phyloP scores from a whole-genome alignment of 2,329 filamentous ascomycete genomes.

The Alternaria novae-zelandiae region DNA sequence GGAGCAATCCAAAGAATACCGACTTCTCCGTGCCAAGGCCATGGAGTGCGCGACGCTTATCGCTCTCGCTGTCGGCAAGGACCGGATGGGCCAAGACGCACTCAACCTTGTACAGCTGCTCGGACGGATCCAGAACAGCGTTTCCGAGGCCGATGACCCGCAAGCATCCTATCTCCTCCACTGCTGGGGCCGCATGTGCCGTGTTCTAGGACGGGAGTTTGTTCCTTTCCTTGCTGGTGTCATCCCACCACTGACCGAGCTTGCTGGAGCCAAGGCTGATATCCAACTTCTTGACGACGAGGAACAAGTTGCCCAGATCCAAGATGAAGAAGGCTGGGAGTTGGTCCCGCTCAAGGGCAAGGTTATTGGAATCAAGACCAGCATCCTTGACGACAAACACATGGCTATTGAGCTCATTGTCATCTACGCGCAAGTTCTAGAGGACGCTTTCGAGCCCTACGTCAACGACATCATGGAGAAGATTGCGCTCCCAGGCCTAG shows the following conservation, averaged over 20 bases:
- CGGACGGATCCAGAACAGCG: slow-evolving; percentile 78
- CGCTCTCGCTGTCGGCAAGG: slow-evolving; percentile 90
- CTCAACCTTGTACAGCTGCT: slow-evolving; percentile 86
- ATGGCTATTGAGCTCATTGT: slow-evolving; percentile 99
- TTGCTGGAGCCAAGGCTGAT: slow-evolving; percentile 94
- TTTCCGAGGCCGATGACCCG: slow-evolving; percentile 90
- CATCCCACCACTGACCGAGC: slow-evolving; percentile 89
- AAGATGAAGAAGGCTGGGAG: slow-evolving; percentile 97
- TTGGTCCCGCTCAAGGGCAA: slow-evolving; percentile 96
- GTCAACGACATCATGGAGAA: slow-evolving; percentile 94
- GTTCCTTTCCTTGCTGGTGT: slow-evolving; percentile 90
- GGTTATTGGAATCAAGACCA: slow-evolving; percentile 97
- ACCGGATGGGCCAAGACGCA: slow-evolving; percentile 87
- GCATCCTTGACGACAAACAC: slow-evolving; percentile 96
- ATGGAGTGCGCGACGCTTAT: slow-evolving; percentile 99
- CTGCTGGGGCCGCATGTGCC: slow-evolving; percentile 99
- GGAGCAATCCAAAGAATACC: slow-evolving; percentile 92
- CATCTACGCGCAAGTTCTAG: slow-evolving; percentile 95
- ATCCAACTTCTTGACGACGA: slow-evolving; percentile 96
- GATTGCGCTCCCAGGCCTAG: slow-evolving; percentile 89
- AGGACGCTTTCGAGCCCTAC: slow-evolving; percentile 88
- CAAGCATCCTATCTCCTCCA: slow-evolving; percentile 97
- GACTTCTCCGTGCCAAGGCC: slow-evolving; percentile 90
- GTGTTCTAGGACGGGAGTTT: slow-evolving; percentile 88
- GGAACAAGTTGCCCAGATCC: slow-evolving; percentile 88